Evolutionary conservation across 352 stramenopile species (phyloP), one percentile per base, ranked within the genome.

Genomic region (Globisporangium takayamanum): DNA sequence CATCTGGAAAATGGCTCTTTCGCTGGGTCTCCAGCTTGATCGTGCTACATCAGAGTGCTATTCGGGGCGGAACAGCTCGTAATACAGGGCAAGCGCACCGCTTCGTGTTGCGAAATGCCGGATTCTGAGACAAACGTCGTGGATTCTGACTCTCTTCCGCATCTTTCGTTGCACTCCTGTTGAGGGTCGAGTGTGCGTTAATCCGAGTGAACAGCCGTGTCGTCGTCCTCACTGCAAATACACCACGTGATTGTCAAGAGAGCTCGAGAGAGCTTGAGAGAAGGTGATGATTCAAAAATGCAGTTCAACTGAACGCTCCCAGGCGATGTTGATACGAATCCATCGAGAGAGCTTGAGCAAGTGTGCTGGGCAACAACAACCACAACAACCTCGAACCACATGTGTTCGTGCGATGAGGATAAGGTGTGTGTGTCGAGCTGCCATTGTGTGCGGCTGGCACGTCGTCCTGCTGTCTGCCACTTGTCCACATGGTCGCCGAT

Each of bases 1-100:
- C 41, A 46, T 16, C 41, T 46, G 41, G 41, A n/a, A 46, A 46
- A 46, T 46, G 41, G 41, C 41, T 46, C 41, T 46, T 20, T 46
- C 41, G 14, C 41, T 46, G 14, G 28, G 5, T 33, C 5, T 8
- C 4, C 36, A 42, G 36, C 22, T 22, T 22, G 30, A 36, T 36
- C 30, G 30, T 36, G 39, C 12, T 18, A 18, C 5, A 45, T 18
- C 39, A 14, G 39, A 6, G 14, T 46, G 41, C 16, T 46, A n/a
- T n/a, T 46, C 15, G 41, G 41, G 41, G 15, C 41, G 18, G 3
- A 20, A 39, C 33, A 39, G 33, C 33, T 39, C 33, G 33, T 12
- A 12, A 39, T 39, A 5, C 33, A 12, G 33, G 33, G 33, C 33
- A 12, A 39, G 7, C 33, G 33, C 33, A 12, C 7, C 33, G 33